Evolutionary conservation across 192 early-diverging fungal genomes (phyloP).

Genomic region (Anaeromyces robustus): DNA sequence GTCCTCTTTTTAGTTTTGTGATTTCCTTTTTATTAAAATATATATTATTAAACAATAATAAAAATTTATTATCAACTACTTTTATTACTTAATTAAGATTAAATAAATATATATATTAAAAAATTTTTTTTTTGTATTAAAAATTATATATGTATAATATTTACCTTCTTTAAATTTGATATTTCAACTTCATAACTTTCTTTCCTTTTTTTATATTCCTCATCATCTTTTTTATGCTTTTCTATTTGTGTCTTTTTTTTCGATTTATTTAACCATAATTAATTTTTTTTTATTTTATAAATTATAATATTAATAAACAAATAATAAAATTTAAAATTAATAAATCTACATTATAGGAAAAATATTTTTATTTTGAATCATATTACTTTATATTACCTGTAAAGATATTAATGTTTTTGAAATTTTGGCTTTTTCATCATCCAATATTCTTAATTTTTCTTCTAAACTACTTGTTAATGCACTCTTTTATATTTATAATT

Average conservation of each 20-base stretch:
- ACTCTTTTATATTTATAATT: slow-evolving; percentile 7
- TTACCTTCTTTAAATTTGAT: slow-evolving; percentile 16
- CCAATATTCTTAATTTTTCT: slow-evolving; percentile 25
- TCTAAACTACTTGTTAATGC: slow-evolving; percentile 12
- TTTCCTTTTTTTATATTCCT: slow-evolving; percentile 9
- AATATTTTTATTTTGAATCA: too few species aligned
- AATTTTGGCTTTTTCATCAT: slow-evolving; percentile 21
- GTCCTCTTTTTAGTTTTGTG: slow-evolving; percentile 8
- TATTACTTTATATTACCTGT: too few species aligned
- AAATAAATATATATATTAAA: neutral
- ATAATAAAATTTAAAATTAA: too few species aligned
- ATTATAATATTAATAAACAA: too few species aligned
- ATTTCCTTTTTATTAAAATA: slow-evolving; percentile 14
- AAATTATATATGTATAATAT: too few species aligned
- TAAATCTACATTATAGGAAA: too few species aligned
- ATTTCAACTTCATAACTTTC: slow-evolving; percentile 18
- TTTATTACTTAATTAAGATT: too few species aligned
- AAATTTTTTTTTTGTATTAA: too few species aligned
- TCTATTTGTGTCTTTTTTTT: slow-evolving; percentile 14
- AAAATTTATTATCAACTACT: too few species aligned
- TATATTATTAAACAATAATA: too few species aligned
- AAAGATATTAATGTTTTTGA: slow-evolving; percentile 8
- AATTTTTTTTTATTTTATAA: too few species aligned
- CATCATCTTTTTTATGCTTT: slow-evolving; percentile 12
- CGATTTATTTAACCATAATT: too few species aligned